These are phyloP conservation scores for Yarrowia sp. DNA, from an alignment of 805 yeast species.

Conservation along the genomic window DNA sequence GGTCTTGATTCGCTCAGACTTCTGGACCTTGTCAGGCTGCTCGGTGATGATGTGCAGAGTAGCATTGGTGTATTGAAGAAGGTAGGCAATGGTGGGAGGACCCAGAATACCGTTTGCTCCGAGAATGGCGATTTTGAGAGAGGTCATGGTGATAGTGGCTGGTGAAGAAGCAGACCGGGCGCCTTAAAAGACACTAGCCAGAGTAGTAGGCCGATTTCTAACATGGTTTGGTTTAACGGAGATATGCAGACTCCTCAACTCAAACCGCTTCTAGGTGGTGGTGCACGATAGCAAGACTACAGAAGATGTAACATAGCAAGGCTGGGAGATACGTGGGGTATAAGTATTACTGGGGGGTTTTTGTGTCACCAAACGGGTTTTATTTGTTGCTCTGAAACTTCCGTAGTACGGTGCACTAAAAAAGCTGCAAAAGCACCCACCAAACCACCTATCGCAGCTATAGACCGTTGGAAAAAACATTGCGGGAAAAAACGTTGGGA, in stretches of 20 bases:
- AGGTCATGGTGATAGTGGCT: background rate
- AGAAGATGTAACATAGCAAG: too few relatives aligned
- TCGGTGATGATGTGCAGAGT: background rate
- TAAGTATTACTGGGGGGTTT: too few relatives aligned
- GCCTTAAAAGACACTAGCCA: background rate
- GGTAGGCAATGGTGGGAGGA: background rate
- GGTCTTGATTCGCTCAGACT: background rate
- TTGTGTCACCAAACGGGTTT: too few relatives aligned
- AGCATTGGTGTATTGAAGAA: background rate
- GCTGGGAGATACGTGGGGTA: too few relatives aligned
- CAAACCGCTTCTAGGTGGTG: too few relatives aligned
- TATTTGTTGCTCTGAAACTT: too few relatives aligned
- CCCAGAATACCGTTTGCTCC: conserved; percentile 19
- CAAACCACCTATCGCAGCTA: too few relatives aligned
- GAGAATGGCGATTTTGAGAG: background rate
- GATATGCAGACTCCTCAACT: background rate
- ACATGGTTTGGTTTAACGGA: background rate
- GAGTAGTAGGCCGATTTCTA: background rate
- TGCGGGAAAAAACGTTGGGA: background rate
- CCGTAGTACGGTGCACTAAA: too few relatives aligned
- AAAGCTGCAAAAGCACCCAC: too few relatives aligned
- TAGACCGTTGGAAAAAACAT: background rate
- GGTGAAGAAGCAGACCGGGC: background rate
- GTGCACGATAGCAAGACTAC: too few relatives aligned
- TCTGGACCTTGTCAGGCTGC: background rate